phyloP scores from a whole-genome alignment of 2,329 filamentous ascomycete species.

The Zelopaecilomyces penicillatus region DNA sequence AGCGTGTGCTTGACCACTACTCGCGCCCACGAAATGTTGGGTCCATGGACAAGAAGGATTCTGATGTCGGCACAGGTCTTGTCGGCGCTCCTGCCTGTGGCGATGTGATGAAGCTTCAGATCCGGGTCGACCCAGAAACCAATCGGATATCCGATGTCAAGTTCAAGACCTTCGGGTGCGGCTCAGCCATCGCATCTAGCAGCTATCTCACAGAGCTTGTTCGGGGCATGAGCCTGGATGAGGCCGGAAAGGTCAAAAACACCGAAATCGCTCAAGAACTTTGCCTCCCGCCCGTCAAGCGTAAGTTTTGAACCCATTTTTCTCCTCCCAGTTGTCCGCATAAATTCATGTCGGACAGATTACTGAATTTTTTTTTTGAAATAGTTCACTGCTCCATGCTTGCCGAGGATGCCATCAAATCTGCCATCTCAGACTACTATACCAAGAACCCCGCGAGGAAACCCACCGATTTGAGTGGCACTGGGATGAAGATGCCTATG shows the following conservation, averaged over 20 bases:
- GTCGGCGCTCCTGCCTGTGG: constrained; percentile 84
- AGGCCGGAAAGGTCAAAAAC: constrained; percentile 87
- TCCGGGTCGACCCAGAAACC: constrained; percentile 78
- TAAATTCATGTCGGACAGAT: constrained; percentile 17
- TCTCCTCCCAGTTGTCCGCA: background rate
- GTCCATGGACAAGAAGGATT: constrained; percentile 61
- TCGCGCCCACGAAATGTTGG: constrained; percentile 47
- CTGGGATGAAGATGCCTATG: constrained; percentile 57
- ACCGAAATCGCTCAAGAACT: constrained; percentile 97
- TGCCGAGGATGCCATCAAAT: constrained; percentile 86
- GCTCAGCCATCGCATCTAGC: constrained; percentile 86
- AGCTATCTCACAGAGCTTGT: constrained; percentile 94
- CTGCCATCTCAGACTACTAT: constrained; percentile 83
- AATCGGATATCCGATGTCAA: constrained; percentile 90
- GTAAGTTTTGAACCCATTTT: constrained; percentile 41
- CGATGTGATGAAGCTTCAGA: constrained; percentile 76
- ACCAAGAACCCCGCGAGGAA: constrained; percentile 65
- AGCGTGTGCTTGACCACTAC: constrained; percentile 46
- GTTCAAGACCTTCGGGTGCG: constrained; percentile 97
- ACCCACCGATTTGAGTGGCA: constrained; percentile 69
- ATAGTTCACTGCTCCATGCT: constrained; percentile 86
- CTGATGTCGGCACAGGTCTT: constrained; percentile 81
- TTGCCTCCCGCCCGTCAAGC: constrained; percentile 78
- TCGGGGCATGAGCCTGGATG: constrained; percentile 87
- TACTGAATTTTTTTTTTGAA: background rate